These are phyloP conservation scores for Alternaria triticina DNA, from an alignment of 2,329 filamentous ascomycete genomes.

Conservation along the genomic window DNA sequence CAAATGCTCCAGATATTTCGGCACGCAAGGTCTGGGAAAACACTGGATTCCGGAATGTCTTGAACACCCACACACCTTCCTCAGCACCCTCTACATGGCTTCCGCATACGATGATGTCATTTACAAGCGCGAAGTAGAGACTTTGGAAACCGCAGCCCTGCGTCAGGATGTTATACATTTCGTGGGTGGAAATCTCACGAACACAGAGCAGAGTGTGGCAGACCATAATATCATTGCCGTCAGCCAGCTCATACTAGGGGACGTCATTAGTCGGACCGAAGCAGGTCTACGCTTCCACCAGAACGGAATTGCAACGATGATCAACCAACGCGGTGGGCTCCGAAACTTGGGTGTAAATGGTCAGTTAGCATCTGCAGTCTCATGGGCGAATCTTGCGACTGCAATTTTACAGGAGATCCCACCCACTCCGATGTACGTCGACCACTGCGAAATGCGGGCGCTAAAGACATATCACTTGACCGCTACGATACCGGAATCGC, in stretches of 20 bases:
- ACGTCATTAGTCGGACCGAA: constrained; percentile 40
- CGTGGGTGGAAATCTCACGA: constrained; percentile 32
- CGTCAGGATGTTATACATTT: constrained; percentile 46
- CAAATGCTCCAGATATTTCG: constrained; percentile 44
- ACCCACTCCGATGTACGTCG: constrained; percentile 35
- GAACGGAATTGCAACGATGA: constrained; percentile 38
- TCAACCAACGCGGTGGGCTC: constrained; percentile 44
- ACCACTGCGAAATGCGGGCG: constrained; percentile 28
- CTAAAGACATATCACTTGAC: constrained; percentile 21
- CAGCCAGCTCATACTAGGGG: constrained; percentile 44
- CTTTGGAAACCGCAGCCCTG: constrained; percentile 37
- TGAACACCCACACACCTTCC: constrained; percentile 43
- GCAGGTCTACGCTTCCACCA: constrained; percentile 34
- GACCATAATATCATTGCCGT: constrained; percentile 47
- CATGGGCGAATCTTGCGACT: constrained; percentile 41
- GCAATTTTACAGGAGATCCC: constrained; percentile 40
- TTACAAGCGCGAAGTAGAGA: constrained; percentile 29
- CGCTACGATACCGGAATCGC: constrained; percentile 44
- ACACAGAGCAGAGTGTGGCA: constrained; percentile 28
- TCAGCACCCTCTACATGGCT: constrained; percentile 47
- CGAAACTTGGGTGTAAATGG: constrained; percentile 38
- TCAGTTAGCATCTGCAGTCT: constrained; percentile 39
- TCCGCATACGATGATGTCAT: constrained; percentile 44
- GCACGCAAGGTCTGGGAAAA: constrained; percentile 40
- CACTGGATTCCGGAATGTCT: constrained; percentile 47